Evolutionary conservation across 495 filamentous ascomycete species (phyloP).

Genomic region (Aspergillus incahuasiensis): DNA sequence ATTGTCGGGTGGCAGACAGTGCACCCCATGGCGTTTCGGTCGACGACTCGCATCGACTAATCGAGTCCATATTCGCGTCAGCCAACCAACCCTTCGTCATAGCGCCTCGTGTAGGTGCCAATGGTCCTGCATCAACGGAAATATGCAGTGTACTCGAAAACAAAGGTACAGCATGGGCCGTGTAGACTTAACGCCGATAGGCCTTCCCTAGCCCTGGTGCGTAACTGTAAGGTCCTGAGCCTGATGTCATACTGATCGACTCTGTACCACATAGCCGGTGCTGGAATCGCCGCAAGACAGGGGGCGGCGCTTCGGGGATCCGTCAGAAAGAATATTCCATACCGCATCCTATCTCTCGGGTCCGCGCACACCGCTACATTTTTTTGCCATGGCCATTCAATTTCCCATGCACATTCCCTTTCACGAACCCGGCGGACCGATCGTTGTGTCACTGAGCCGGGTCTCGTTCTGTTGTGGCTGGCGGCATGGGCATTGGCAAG

Average conservation of each 20-base stretch:
- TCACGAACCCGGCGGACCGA: not conserved
- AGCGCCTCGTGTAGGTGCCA: not conserved
- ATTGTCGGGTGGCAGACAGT: not conserved
- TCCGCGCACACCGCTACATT: conserved; percentile 20
- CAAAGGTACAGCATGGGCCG: conserved; percentile 1
- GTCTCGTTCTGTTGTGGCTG: not conserved
- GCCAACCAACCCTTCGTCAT: not conserved
- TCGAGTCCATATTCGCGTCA: not conserved
- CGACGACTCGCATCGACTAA: not conserved
- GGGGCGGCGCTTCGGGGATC: not conserved
- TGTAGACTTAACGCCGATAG: not conserved
- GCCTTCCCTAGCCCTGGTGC: not conserved
- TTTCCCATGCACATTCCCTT: conserved; percentile 3
- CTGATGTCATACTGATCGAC: conserved; percentile 1
- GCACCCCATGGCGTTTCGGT: conserved; percentile 12
- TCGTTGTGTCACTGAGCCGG: conserved; percentile 1
- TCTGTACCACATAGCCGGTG: not conserved
- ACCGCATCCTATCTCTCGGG: conserved; percentile 9
- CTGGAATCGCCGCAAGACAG: not conserved
- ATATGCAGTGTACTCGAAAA: not conserved
- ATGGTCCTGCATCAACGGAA: not conserved
- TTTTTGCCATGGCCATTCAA: conserved; percentile 1
- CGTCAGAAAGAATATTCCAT: not conserved
- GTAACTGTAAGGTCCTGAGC: not conserved
- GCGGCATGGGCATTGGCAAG: not conserved